Evolutionary conservation across 305 asterid species (phyloP).

Genomic region (Fraxinus ornus): DNA sequence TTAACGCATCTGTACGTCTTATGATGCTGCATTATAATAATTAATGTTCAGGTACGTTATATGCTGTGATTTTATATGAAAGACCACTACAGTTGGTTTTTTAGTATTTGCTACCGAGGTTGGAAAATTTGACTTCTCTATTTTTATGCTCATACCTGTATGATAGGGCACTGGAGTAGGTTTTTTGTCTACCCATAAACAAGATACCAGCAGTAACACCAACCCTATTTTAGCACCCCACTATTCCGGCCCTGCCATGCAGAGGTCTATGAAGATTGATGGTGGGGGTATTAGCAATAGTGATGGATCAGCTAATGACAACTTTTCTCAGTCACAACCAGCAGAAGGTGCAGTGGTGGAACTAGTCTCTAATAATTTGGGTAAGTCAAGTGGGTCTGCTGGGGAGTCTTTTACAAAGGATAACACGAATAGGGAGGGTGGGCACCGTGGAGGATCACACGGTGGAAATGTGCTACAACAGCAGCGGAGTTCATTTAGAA

Average conservation of each 20-base stretch:
- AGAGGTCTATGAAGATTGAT: constrained; percentile 49
- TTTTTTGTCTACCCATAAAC: constrained; percentile 46
- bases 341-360: constrained; percentile 37
- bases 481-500: constrained; percentile 50
- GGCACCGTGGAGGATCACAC: constrained; percentile 48
- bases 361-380: constrained; percentile 27
- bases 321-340: constrained; percentile 38
- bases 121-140: constrained; percentile 3
- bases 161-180: constrained; percentile 39
- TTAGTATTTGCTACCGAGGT: neutral
- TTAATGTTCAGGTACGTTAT: neutral
- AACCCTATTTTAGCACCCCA: constrained; percentile 37
- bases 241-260: constrained; percentile 42
- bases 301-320: constrained; percentile 34
- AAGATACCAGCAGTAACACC: constrained; percentile 31
- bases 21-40: neutral
- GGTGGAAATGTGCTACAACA: constrained; percentile 48
- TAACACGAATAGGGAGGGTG: constrained; percentile 38
- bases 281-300: constrained; percentile 29
- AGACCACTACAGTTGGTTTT: neutral
- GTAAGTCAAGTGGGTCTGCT: constrained; percentile 34
- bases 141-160: neutral
- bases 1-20: neutral
- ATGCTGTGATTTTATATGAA: neutral
- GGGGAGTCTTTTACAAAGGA: constrained; percentile 46